Base-by-base conservation (phyloP, 192 early-diverging fungal genomes). In the Borealophlyctis nickersoniae region DNA sequence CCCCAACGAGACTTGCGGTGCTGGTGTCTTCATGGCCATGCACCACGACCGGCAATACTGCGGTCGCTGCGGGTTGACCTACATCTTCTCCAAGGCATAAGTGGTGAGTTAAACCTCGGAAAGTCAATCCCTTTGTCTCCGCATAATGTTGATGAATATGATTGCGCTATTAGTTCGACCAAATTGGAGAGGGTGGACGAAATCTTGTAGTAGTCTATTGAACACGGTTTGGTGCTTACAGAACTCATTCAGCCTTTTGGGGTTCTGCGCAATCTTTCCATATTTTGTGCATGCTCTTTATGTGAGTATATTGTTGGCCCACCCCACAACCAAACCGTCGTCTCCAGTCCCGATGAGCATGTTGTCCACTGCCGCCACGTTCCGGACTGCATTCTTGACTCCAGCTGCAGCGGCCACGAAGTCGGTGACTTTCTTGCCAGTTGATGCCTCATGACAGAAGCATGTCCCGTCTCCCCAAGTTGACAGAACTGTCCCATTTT, bases 41-140 rank as follows among this genome's bases (percentile, higher is more conserved):
- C 95, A 97, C 88, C 82, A 86, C 74, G 92, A 98, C 73, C 92
- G 94, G 75, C 96, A 98, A 79, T 95, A 96, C 94, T 98, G 94
- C 78, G 94, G 94, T 77, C 69, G 89, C 74, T 98, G 95, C 81
- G 88, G 91, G 69, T 80, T 96, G 69, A 98, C 95, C 73, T 96
- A 94, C 79, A 87, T 95, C 77, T 93, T 93, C 87, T n/a, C n/a
- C n/a, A n/a, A n/a, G n/a, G n/a, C n/a, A n/a, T n/a, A n/a, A n/a
- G n/a, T n/a, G n/a, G n/a, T n/a, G n/a, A n/a, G n/a, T n/a, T n/a
- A n/a, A n/a, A n/a, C n/a, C n/a, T n/a, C n/a, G n/a, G n/a, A n/a
- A n/a, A n/a, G n/a, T n/a, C n/a, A n/a, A n/a, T n/a, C n/a, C n/a
- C n/a, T n/a, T n/a, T n/a, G n/a, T n/a, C n/a, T n/a, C n/a, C n/a